These are phyloP conservation scores for Macaranga tanarius DNA, from an alignment of 441 rosid genomes.

Conservation along the genomic window DNA sequence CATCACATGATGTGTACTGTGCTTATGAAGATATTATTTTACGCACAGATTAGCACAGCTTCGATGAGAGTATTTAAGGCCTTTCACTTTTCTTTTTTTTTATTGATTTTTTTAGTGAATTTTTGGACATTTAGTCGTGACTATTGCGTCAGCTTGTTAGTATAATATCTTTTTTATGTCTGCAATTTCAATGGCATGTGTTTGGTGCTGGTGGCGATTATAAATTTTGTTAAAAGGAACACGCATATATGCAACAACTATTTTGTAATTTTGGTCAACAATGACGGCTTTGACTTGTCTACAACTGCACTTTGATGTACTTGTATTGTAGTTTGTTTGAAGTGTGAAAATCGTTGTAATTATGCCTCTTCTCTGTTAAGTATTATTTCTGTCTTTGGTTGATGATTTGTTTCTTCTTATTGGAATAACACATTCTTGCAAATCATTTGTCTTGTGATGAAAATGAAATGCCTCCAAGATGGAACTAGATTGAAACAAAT, in stretches of 20 bases:
- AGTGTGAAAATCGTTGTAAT: background rate
- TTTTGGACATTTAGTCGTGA: too few relatives aligned
- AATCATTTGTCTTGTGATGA: background rate
- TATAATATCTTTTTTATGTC: background rate
- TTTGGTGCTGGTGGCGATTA: background rate
- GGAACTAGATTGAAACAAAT: background rate
- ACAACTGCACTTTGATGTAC: background rate
- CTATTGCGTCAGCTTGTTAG: background rate
- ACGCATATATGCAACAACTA: background rate
- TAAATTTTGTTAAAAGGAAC: background rate
- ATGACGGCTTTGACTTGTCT: constrained; percentile 9
- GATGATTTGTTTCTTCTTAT: too few relatives aligned
- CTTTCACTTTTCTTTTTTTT: too few relatives aligned
- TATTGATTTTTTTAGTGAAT: too few relatives aligned
- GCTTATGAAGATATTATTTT: too few relatives aligned
- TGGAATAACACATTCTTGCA: background rate
- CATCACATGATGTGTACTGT: background rate
- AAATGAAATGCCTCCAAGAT: background rate
- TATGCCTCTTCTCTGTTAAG: background rate
- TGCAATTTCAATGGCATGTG: constrained; percentile 13
- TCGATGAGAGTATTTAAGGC: too few relatives aligned
- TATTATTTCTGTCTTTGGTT: background rate
- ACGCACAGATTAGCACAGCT: too few relatives aligned
- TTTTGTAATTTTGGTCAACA: background rate
- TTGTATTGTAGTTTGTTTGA: background rate